phyloP scores from a whole-genome alignment of 345 rosid genomes.

The Raphanus raphanistrum region DNA sequence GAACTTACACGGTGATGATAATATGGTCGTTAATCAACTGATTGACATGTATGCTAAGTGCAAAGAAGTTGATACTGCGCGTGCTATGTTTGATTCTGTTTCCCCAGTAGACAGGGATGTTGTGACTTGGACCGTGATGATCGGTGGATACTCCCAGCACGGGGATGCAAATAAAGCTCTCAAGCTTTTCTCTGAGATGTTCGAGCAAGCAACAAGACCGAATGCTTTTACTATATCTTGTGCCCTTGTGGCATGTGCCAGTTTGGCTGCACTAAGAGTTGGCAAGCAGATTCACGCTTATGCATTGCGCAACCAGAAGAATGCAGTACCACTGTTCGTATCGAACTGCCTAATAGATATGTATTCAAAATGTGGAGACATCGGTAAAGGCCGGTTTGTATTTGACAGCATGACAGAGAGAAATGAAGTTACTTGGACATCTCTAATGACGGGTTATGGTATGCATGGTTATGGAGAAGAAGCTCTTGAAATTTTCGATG shows the following conservation, averaged over 20 bases:
- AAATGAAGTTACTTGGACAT: slow-evolving; percentile 81
- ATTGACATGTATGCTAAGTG: slow-evolving; percentile 87
- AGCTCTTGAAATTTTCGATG: slow-evolving; percentile 54
- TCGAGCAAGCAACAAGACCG: slow-evolving; percentile 57
- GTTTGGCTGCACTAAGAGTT: slow-evolving; percentile 61
- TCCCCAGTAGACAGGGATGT: slow-evolving; percentile 53
- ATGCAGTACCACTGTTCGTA: slow-evolving; percentile 43
- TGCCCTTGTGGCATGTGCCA: slow-evolving; percentile 79
- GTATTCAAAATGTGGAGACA: slow-evolving; percentile 79
- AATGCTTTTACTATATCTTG: slow-evolving; percentile 76
- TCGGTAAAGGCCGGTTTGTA: slow-evolving; percentile 56
- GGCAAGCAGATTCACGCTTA: slow-evolving; percentile 79
- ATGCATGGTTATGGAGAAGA: slow-evolving; percentile 81
- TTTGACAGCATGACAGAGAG: slow-evolving; percentile 58
- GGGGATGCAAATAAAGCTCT: slow-evolving; percentile 79
- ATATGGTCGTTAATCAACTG: slow-evolving; percentile 61
- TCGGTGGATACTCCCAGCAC: slow-evolving; percentile 83
- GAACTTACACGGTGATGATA: slow-evolving; percentile 47
- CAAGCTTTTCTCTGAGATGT: slow-evolving; percentile 60
- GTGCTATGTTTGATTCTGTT: slow-evolving; percentile 55
- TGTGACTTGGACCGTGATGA: slow-evolving; percentile 84
- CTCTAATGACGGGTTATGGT: slow-evolving; percentile 79
- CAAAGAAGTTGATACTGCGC: slow-evolving; percentile 46
- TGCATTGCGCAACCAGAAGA: slow-evolving; percentile 53
- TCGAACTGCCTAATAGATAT: slow-evolving; percentile 78